Evolutionary conservation across 148 eudicot species (phyloP).

Genomic region (Selenicereus undatus): DNA sequence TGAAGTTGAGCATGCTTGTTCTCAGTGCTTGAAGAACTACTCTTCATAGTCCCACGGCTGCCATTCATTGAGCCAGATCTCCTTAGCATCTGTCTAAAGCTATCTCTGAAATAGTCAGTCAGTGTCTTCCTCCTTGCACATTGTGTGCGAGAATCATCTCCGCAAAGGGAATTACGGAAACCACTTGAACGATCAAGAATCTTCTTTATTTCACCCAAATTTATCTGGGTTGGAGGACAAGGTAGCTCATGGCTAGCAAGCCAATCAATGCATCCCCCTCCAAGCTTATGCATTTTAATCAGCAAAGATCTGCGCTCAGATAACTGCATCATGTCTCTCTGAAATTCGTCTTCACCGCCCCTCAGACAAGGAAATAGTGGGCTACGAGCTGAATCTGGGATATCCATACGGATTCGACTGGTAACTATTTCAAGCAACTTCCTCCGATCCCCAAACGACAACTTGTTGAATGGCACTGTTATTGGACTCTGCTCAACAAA

Average conservation of each 20-base stretch:
- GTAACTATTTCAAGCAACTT: constrained; percentile 74
- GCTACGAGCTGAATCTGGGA: constrained; percentile 37
- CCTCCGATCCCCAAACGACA: constrained; percentile 78
- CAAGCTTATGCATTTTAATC: constrained; percentile 46
- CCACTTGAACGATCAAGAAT: constrained; percentile 49
- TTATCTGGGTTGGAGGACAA: constrained; percentile 41
- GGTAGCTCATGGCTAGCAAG: constrained; percentile 31
- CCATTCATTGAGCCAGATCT: constrained; percentile 46
- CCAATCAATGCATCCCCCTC: constrained; percentile 34
- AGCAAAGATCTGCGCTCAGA: constrained; percentile 48
- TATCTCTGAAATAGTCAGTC: constrained; percentile 52
- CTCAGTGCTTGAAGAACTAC: constrained; percentile 45
- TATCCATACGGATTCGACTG: constrained; percentile 46
- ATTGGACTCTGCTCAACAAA: constrained; percentile 32
- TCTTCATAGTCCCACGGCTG: constrained; percentile 39
- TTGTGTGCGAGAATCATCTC: constrained; percentile 39
- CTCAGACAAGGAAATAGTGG: constrained; percentile 56
- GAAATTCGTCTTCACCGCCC: constrained; percentile 36
- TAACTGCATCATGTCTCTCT: constrained; percentile 31
- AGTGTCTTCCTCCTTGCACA: constrained; percentile 53
- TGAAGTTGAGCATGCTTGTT: constrained; percentile 65
- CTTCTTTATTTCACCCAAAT: constrained; percentile 54
- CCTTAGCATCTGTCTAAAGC: constrained; percentile 55
- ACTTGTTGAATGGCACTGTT: constrained; percentile 54
- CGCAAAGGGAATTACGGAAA: constrained; percentile 37